Percentiles rank a stretch among this genome's conserved stretches.
Evolutionary conservation across 345 rosid species (phyloP).

Genomic region (Cardamine resedifolia): DNA sequence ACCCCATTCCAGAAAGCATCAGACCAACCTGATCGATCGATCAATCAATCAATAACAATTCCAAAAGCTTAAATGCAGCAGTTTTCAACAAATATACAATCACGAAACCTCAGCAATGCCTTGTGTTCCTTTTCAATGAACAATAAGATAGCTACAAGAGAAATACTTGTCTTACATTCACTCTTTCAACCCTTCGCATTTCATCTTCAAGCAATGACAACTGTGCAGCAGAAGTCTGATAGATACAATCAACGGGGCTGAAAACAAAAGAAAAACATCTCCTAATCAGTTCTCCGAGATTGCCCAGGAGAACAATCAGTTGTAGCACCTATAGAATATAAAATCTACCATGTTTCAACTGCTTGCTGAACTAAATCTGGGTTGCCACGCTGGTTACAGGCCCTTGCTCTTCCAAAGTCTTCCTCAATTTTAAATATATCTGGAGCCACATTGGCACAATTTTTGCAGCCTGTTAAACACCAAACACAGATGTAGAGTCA

Average conservation of each 20-base stretch:
- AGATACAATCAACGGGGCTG: conserved; percentile 99
- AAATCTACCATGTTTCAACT: conserved; percentile 76
- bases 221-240: conserved; percentile 90
- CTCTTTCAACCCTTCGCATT: conserved; percentile 94
- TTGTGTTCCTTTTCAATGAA: neutral
- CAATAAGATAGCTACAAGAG: conserved; percentile 2
- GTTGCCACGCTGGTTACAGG: conserved; percentile 62
- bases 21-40: conserved; percentile 67
- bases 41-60: conserved; percentile 36
- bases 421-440: conserved; percentile 84
- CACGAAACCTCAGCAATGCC: conserved; percentile 1
- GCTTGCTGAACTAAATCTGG: conserved; percentile 69
- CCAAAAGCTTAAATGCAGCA: neutral
- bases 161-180: conserved; percentile 57
- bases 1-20: conserved; percentile 98
- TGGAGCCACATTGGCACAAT: conserved; percentile 79
- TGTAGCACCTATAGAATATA: conserved; percentile 8
- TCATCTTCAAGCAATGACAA: conserved; percentile 95
- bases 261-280: conserved; percentile 21
- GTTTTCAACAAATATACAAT: neutral
- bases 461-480: conserved; percentile 71
- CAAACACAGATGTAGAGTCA: conserved; percentile 3
- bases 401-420: conserved; percentile 95
- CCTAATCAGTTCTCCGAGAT: neutral
- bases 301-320: neutral